Percentiles rank a stretch among this genome's conserved stretches.
These are phyloP conservation scores for Leccinum boreale DNA, from an alignment of 768 basidiomycete genomes.

Conservation along the genomic window DNA sequence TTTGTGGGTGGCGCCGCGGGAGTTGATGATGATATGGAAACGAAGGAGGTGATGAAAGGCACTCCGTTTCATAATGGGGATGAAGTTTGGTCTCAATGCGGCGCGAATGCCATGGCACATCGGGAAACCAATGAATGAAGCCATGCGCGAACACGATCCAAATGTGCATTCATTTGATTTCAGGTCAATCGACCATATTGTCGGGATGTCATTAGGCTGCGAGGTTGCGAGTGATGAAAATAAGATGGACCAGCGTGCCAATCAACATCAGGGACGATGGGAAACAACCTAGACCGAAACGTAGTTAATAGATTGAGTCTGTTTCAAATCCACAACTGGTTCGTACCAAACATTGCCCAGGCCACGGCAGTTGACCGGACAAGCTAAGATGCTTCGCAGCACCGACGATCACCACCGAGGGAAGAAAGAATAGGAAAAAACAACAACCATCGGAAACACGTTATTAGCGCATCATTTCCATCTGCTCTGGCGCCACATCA, in stretches of 20 bases:
- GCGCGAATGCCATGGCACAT: background rate
- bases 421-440: background rate
- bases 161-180: background rate
- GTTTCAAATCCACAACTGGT: background rate
- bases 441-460: slow-evolving; percentile 5
- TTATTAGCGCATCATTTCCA: slow-evolving; percentile 10
- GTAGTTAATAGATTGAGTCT: slow-evolving; percentile 3
- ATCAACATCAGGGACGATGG: background rate
- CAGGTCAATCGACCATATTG: background rate
- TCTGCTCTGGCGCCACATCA: slow-evolving; percentile 3
- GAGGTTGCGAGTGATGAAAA: background rate
- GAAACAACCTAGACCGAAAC: slow-evolving; percentile 2
- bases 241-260: background rate
- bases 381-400: background rate
- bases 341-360: slow-evolving; percentile 14
- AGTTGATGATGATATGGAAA: background rate
- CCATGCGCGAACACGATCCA: background rate
- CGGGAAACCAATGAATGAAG: background rate
- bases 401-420: background rate
- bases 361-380: background rate
- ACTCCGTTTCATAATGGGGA: background rate
- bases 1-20: background rate
- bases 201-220: slow-evolving; percentile 2
- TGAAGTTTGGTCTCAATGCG: background rate
- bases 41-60: background rate